Conservation (phyloP, 169 alveolate genomes). For the Plasmodium relictum region DNA sequence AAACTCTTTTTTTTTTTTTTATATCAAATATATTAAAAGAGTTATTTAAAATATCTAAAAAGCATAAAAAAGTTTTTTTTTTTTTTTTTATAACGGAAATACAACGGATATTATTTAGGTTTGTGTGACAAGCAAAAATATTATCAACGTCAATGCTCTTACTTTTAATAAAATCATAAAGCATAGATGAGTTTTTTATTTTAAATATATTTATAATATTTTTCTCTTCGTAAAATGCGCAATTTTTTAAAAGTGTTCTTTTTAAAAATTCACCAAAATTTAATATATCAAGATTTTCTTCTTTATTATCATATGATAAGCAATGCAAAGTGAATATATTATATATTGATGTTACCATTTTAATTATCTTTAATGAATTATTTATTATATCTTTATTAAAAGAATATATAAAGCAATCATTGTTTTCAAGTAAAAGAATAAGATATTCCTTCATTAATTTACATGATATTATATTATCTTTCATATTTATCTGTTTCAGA, state of each 20-base stretch:
- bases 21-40: slow-evolving; percentile 23
- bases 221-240: background rate
- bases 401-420: slow-evolving; percentile 10
- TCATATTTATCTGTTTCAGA: background rate
- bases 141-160: background rate
- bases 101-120: slow-evolving; percentile 10
- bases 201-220: background rate
- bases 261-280: background rate
- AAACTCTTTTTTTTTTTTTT: background rate
- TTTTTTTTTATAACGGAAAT: slow-evolving; percentile 15
- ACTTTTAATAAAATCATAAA: slow-evolving; percentile 22
- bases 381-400: background rate
- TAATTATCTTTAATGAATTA: background rate
- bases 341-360: background rate
- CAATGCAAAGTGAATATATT: slow-evolving; percentile 34
- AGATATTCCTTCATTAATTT: slow-evolving; percentile 11
- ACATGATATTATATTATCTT: background rate
- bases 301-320: slow-evolving; percentile 2
- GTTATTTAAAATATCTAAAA: background rate
- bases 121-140: background rate
- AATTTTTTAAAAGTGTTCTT: background rate
- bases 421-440: slow-evolving; percentile 16
- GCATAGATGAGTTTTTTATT: background rate
- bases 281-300: slow-evolving; percentile 8
- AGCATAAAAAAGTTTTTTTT: background rate